Evolutionary conservation across 106 monocot genomes (phyloP).

Genomic region (Platanthera guangdongensis): DNA sequence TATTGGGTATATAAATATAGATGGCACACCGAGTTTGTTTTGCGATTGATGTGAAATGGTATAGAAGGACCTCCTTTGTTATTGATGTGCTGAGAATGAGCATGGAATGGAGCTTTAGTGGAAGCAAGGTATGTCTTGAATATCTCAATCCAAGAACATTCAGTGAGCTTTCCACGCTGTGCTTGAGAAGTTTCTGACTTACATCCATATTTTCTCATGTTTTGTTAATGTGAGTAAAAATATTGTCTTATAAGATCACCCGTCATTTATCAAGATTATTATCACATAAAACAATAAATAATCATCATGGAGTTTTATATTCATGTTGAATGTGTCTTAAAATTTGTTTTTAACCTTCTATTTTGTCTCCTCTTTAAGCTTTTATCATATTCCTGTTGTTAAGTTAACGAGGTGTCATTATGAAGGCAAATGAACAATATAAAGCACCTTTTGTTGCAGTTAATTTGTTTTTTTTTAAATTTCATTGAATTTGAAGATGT

Average conservation of each 20-base stretch:
- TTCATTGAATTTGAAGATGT: not conserved
- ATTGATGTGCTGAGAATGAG: conserved; percentile 34
- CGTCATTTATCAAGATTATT: not conserved
- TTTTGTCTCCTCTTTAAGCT: not conserved
- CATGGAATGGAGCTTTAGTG: conserved; percentile 25
- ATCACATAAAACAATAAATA: not conserved
- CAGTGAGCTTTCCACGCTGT: not conserved
- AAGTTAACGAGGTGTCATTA: not conserved
- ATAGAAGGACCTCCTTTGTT: conserved; percentile 22
- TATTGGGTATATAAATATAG: conserved; percentile 21
- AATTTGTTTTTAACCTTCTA: not conserved
- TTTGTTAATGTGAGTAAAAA: not conserved
- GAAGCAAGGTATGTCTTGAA: conserved; percentile 47
- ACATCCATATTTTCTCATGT: not conserved
- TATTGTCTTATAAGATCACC: not conserved
- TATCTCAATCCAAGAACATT: not conserved
- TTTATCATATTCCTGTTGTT: too few relatives aligned
- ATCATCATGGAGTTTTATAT: not conserved
- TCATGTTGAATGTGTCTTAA: not conserved
- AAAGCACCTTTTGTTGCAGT: not conserved
- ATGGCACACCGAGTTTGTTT: conserved; percentile 44
- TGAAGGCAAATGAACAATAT: not conserved
- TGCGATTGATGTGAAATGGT: conserved; percentile 32
- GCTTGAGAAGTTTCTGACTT: not conserved
- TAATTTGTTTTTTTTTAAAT: not conserved